These are phyloP conservation scores for Colletotrichum eleusines DNA, from an alignment of 2,329 filamentous ascomycete species.

Conservation along the genomic window DNA sequence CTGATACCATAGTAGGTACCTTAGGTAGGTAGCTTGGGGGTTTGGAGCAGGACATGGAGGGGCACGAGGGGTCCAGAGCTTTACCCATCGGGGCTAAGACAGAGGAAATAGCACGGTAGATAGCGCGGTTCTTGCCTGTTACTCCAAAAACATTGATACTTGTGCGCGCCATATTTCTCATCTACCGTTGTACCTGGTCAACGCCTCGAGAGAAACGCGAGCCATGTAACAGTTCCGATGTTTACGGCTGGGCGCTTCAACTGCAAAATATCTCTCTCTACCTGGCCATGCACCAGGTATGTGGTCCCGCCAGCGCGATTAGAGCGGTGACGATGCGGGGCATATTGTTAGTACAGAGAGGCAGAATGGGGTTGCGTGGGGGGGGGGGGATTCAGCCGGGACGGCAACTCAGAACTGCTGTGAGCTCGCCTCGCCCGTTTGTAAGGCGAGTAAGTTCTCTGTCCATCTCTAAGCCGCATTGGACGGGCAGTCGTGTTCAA, in stretches of 20 bases:
- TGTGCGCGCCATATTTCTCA: neutral
- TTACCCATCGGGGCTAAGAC: neutral
- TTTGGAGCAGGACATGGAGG: no score
- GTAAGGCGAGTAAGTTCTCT: neutral
- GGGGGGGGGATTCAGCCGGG: conserved; percentile 16
- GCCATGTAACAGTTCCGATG: neutral
- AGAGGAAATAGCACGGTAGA: neutral
- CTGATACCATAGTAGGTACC: no score
- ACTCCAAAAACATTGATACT: neutral
- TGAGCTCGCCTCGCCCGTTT: neutral
- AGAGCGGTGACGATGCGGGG: conserved; percentile 18
- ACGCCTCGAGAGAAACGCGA: neutral
- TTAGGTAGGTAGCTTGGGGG: neutral
- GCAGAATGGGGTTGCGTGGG: conserved; percentile 15
- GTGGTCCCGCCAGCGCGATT: neutral
- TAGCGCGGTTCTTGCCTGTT: neutral
- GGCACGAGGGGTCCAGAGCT: conserved; percentile 15
- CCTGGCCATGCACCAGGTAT: neutral
- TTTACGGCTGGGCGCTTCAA: neutral
- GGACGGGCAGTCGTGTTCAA: neutral
- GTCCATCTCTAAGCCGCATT: neutral
- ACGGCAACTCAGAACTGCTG: neutral
- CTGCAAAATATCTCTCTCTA: no score
- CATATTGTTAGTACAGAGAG: neutral
- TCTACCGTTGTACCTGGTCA: neutral